Conservation (phyloP, 352 stramenopile species). For the Globisporangium spiculum region DNA sequence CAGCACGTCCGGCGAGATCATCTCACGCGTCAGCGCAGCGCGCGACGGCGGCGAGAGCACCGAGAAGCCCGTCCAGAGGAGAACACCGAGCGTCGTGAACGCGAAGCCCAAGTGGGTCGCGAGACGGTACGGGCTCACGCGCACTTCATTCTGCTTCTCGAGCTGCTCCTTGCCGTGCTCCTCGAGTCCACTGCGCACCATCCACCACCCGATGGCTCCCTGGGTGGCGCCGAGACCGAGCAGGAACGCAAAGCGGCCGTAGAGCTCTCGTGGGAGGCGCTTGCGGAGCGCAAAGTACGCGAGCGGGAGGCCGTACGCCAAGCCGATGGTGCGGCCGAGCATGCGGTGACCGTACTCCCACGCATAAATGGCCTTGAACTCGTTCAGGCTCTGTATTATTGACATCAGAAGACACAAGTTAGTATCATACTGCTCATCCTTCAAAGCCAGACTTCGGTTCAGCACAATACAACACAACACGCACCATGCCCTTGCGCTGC, state of each 20-base stretch:
- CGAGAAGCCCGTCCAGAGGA: slow-evolving; percentile 95
- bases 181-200: slow-evolving; percentile 98
- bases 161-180: slow-evolving; percentile 86
- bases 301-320: slow-evolving; percentile 92
- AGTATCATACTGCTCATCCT: background rate
- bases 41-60: slow-evolving; percentile 78
- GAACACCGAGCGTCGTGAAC: slow-evolving; percentile 94
- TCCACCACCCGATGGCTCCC: slow-evolving; percentile 97
- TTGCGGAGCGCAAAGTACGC: slow-evolving; percentile 92
- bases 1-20: slow-evolving; percentile 76
- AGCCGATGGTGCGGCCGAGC: slow-evolving; percentile 93
- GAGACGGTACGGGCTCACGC: slow-evolving; percentile 96
- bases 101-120: slow-evolving; percentile 96
- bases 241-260: slow-evolving; percentile 61
- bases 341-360: slow-evolving; percentile 97
- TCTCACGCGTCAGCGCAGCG: slow-evolving; percentile 59
- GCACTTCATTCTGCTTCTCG: slow-evolving; percentile 91
- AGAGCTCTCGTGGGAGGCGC: slow-evolving; percentile 65
- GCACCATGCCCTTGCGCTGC: slow-evolving; percentile 90
- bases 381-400: slow-evolving; percentile 87
- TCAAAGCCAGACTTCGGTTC: background rate
- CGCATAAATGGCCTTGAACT: slow-evolving; percentile 99
- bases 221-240: slow-evolving; percentile 68
- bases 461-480: slow-evolving; percentile 3
- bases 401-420: slow-evolving; percentile 5